These are phyloP conservation scores for Lepidium campestre DNA, from an alignment of 441 rosid genomes.

Conservation along the genomic window DNA sequence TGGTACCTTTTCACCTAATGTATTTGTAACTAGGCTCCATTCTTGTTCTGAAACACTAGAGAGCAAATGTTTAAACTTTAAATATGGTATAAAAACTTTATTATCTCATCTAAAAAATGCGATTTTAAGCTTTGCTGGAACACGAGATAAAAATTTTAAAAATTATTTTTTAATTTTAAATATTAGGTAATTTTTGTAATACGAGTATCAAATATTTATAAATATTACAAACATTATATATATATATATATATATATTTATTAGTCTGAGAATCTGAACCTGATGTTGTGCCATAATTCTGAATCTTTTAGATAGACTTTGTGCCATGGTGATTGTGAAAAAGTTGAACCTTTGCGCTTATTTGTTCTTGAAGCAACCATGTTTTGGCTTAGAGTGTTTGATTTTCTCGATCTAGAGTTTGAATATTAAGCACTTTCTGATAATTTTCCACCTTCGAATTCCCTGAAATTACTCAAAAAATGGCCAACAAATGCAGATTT, in stretches of 20 bases:
- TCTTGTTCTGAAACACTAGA: conserved; percentile 48
- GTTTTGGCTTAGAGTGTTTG: not conserved
- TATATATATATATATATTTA: too few relatives aligned
- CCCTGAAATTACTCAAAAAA: not conserved
- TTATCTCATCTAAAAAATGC: too few relatives aligned
- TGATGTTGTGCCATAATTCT: not conserved
- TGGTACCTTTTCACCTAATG: conserved; percentile 63
- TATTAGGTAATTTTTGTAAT: too few relatives aligned
- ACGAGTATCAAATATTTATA: too few relatives aligned
- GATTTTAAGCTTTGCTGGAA: too few relatives aligned
- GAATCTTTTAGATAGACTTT: not conserved
- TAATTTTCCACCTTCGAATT: not conserved
- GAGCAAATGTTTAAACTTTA: not conserved
- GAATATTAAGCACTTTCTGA: too few relatives aligned
- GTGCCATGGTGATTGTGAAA: conserved; percentile 13
- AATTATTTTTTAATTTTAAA: too few relatives aligned
- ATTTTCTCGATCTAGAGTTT: not conserved
- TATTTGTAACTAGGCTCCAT: conserved; percentile 58
- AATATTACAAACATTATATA: too few relatives aligned
- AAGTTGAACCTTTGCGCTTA: conserved; percentile 13
- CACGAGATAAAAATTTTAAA: too few relatives aligned
- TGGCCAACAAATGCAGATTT: not conserved
- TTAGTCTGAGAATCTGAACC: not conserved
- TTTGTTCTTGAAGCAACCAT: not conserved
- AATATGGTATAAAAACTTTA: too few relatives aligned